Evolutionary conservation across 2,329 filamentous ascomycete genomes (phyloP), one percentile per base, ranked within the genome.

Genomic region (Coniella vitis): DNA sequence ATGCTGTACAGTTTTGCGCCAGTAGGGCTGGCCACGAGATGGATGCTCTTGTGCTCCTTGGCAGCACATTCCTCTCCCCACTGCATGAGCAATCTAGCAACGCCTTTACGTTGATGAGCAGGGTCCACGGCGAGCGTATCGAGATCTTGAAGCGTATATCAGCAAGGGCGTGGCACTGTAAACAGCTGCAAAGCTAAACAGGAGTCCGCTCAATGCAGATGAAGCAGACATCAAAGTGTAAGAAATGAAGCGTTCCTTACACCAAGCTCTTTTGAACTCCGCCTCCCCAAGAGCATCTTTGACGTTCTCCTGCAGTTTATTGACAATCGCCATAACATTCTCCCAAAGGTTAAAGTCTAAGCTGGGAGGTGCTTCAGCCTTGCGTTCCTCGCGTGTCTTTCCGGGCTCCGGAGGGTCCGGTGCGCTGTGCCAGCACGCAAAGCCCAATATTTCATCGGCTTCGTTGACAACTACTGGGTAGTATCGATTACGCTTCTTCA

Each of bases 1-100:
- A 48, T 43, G 3, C 47, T 39, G 29, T 53, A 53, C 25, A 53
- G 7, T 9, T 45, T 35, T 7, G 48, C 25, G 3, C 44, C 51
- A 1, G 48, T 16, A 3, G 31, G 25, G 8, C 44, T 51, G 2
- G 51, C 37, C 36, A 51, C 14, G 17, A 53, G 25, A 31, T 45
- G 48, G 17, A 51, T 31, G 32, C 43, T 19, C 32, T 48, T 51
- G 37, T 39, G 19, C 20, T 51, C 48, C 32, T 20, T 14, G 2
- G 40, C 45, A 12, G 51, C 51, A 8, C 25, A 32, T 2, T 42
- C 20, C 13, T 45, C 35, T 3, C 48, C 51, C 51, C 45, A 51
- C 7, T 41, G 22, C 38, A 49, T 45, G 31, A 53, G 20, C 38
- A 45, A 35, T 14, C 36, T 50, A 13, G 36, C 51, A 4, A 48